Conservation (phyloP, 495 filamentous ascomycete species). For the Chaetomium cochliodes region DNA sequence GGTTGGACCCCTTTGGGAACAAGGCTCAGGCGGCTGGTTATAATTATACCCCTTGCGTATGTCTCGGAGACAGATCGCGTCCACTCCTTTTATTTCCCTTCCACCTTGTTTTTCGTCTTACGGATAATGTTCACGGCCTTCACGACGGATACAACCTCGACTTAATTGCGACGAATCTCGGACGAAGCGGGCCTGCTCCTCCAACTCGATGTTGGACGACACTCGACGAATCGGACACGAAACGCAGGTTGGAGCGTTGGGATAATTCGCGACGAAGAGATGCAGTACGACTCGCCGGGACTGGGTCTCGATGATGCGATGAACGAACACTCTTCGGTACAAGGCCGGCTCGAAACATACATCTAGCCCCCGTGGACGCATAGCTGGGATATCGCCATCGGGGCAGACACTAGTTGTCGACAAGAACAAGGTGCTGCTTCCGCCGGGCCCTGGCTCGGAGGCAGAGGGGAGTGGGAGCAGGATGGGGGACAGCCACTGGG, state of each 20-base stretch:
- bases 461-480: slow-evolving; percentile 12
- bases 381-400: slow-evolving; percentile 41
- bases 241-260: slow-evolving; percentile 25
- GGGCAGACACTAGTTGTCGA: slow-evolving; percentile 51
- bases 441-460: slow-evolving; percentile 8
- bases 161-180: slow-evolving; percentile 37
- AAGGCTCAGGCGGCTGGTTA: slow-evolving; percentile 17
- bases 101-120: slow-evolving; percentile 43
- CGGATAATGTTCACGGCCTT: slow-evolving; percentile 48
- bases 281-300: slow-evolving; percentile 33
- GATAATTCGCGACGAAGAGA: slow-evolving; percentile 29
- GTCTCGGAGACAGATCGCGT: slow-evolving; percentile 8
- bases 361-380: slow-evolving; percentile 37
- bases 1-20: slow-evolving; percentile 24
- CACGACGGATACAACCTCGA: slow-evolving; percentile 37
- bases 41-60: slow-evolving; percentile 36
- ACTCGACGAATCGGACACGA: slow-evolving; percentile 30
- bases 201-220: slow-evolving; percentile 44
- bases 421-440: slow-evolving; percentile 36
- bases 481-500: slow-evolving; percentile 6
- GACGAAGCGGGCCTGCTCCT: slow-evolving; percentile 27
- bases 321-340: slow-evolving; percentile 29
- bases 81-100: slow-evolving; percentile 27
- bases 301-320: slow-evolving; percentile 23
- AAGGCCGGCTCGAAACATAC: slow-evolving; percentile 24